A percentile compares a stretch with the other conserved stretches of the same genome.
Evolutionary conservation across 2,329 filamentous ascomycete species (phyloP).

Genomic region (Neurospora sp.): DNA sequence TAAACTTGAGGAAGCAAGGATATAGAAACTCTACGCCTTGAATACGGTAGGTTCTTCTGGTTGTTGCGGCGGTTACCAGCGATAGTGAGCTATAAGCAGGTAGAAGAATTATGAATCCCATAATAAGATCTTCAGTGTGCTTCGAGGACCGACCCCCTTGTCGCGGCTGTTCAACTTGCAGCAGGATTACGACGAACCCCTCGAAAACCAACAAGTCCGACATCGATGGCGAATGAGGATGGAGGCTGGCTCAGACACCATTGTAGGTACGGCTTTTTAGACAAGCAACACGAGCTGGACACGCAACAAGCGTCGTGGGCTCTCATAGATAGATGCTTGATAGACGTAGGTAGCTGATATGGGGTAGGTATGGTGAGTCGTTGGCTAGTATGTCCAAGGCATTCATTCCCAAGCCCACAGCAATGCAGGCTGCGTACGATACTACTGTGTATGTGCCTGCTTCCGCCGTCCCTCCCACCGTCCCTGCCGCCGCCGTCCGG

Average conservation of each 20-base stretch:
- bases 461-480: too few relatives aligned
- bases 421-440: too few relatives aligned
- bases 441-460: too few relatives aligned
- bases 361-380: too few relatives aligned
- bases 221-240: background rate
- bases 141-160: background rate
- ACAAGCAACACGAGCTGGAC: background rate
- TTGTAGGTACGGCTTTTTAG: background rate
- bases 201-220: background rate
- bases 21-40: too few relatives aligned
- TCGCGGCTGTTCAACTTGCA: background rate
- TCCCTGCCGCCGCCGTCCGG: too few relatives aligned
- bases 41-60: too few relatives aligned
- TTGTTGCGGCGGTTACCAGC: too few relatives aligned
- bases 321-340: background rate
- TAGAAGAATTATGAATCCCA: background rate
- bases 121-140: background rate
- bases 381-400: too few relatives aligned
- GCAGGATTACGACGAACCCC: background rate
- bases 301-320: background rate
- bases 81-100: background rate
- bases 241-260: background rate
- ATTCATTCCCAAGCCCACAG: too few relatives aligned
- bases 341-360: background rate
- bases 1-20: too few relatives aligned